These are phyloP conservation scores for Logfia minima DNA, from an alignment of 129 eudicot species.

Conservation along the genomic window DNA sequence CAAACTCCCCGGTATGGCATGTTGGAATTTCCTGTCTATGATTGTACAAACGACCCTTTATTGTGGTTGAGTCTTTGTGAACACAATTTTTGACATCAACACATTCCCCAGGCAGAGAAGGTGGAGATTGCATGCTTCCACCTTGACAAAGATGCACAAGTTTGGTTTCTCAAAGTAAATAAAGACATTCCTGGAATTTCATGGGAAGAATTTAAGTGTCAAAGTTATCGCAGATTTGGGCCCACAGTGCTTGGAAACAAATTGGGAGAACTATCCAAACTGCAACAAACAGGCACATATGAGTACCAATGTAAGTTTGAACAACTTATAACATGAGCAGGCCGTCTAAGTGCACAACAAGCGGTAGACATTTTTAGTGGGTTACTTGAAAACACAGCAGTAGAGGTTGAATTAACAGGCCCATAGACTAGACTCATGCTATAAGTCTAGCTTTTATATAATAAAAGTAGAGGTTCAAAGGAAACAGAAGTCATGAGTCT, in stretches of 20 bases:
- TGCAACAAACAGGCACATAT: not conserved
- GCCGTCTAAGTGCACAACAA: not conserved
- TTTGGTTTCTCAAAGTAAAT: too few relatives aligned
- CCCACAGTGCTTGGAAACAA: not conserved
- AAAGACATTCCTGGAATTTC: too few relatives aligned
- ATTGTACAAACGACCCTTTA: too few relatives aligned
- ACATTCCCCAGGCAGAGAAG: too few relatives aligned
- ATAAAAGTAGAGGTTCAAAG: too few relatives aligned
- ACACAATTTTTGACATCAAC: too few relatives aligned
- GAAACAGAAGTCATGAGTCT: too few relatives aligned
- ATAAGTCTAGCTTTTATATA: not conserved
- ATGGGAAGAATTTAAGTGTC: not conserved
- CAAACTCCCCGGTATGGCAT: too few relatives aligned
- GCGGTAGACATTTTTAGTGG: not conserved
- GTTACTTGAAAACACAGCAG: not conserved
- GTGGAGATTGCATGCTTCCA: too few relatives aligned
- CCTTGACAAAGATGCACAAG: too few relatives aligned
- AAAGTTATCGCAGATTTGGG: not conserved
- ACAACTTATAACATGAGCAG: not conserved
- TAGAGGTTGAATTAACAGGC: not conserved
- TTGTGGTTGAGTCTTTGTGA: too few relatives aligned
- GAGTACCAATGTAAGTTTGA: not conserved
- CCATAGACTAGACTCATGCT: not conserved
- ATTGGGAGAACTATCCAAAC: not conserved
- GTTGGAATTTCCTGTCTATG: too few relatives aligned